Evolutionary conservation across 2,329 filamentous ascomycete species (phyloP).

Genomic region (Torrubiellomyces zombiae): DNA sequence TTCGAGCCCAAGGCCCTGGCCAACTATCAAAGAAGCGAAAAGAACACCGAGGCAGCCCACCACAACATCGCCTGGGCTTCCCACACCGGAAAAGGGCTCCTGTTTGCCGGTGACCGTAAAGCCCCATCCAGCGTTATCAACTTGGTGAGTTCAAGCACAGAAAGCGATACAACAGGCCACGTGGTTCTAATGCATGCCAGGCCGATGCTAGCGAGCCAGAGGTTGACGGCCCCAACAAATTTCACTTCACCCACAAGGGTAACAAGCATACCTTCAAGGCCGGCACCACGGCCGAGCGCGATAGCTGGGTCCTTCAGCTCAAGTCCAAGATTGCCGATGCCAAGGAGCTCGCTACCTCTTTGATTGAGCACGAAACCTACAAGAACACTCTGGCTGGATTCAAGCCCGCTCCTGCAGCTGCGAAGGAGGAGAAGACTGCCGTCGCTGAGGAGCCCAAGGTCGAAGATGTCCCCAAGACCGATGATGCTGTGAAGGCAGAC

Average conservation of each 20-base stretch:
- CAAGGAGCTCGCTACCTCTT: constrained; percentile 58
- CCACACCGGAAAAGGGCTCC: constrained; percentile 85
- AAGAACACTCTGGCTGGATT: constrained; percentile 66
- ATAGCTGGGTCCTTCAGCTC: constrained; percentile 78
- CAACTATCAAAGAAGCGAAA: constrained; percentile 75
- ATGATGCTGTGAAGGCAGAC: constrained; percentile 15
- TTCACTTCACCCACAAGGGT: constrained; percentile 68
- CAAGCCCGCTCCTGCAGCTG: constrained; percentile 25
- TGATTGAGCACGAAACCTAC: constrained; percentile 71
- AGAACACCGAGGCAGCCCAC: constrained; percentile 58
- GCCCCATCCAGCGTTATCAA: constrained; percentile 69
- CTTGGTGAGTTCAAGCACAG: constrained; percentile 42
- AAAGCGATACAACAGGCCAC: not conserved
- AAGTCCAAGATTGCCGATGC: constrained; percentile 73
- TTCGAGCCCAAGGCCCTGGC: constrained; percentile 58
- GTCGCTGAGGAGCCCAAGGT: constrained; percentile 12
- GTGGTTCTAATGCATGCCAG: constrained; percentile 15
- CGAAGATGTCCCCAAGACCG: constrained; percentile 20
- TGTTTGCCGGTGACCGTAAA: constrained; percentile 81
- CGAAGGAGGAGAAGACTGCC: constrained; percentile 16
- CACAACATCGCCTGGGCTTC: constrained; percentile 75
- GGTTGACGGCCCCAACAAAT: constrained; percentile 63
- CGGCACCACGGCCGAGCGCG: constrained; percentile 54
- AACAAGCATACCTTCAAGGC: constrained; percentile 96
- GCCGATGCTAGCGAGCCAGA: constrained; percentile 51